Evolutionary conservation across 202 grass and related monocot genomes (phyloP).

Genomic region (Dendrocalamus latiflorus): DNA sequence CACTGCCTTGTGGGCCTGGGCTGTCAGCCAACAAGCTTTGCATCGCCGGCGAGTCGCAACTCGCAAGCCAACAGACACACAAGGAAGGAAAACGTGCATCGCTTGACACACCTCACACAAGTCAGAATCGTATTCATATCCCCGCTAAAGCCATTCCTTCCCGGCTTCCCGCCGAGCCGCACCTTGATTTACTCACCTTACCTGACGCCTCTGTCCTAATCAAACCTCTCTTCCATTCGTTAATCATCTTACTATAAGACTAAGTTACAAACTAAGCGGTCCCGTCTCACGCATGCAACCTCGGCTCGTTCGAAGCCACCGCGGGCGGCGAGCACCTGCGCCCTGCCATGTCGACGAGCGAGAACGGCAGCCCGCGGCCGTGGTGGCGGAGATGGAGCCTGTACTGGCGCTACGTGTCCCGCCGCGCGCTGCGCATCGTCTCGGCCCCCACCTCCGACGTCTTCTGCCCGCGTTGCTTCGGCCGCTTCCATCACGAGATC

Average conservation of each 20-base stretch:
- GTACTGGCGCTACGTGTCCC: constrained; percentile 92
- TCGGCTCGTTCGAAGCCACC: neutral
- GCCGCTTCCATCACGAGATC: constrained; percentile 85
- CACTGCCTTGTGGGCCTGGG: neutral
- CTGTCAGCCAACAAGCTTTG: neutral
- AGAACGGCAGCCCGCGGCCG: neutral
- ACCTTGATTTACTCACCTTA: neutral
- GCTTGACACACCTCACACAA: neutral
- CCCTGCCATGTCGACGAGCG: constrained; percentile 19
- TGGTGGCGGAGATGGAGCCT: constrained; percentile 35
- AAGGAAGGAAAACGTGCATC: neutral
- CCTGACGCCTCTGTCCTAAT: neutral
- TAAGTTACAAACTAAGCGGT: neutral
- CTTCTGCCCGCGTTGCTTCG: constrained; percentile 91
- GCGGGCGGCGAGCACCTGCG: neutral
- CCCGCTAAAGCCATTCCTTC: constrained; percentile 66
- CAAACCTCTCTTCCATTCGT: neutral
- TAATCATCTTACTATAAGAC: neutral
- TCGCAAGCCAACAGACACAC: neutral
- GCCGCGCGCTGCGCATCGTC: constrained; percentile 81
- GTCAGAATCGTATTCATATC: constrained; percentile 54
- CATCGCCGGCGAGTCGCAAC: neutral
- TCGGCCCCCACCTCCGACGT: constrained; percentile 68
- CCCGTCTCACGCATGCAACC: neutral
- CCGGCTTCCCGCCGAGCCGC: constrained; percentile 45